A percentile compares a stretch with the other conserved stretches of the same genome.
These are phyloP conservation scores for Penicillium salamii DNA, from an alignment of 495 filamentous ascomycete species.

Conservation along the genomic window DNA sequence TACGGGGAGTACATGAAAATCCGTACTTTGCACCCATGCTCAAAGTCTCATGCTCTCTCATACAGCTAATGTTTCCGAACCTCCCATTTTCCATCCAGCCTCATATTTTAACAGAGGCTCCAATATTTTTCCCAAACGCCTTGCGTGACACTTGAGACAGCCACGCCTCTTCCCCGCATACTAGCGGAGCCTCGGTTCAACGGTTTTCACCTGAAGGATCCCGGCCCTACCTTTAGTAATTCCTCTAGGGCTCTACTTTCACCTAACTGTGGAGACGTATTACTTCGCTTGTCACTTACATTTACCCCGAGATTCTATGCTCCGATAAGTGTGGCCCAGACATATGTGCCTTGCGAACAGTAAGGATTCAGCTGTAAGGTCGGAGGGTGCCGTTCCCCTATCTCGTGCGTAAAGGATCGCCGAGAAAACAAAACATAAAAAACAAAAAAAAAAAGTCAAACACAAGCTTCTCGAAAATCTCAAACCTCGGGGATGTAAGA, in stretches of 20 bases:
- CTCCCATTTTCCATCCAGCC: too few relatives aligned
- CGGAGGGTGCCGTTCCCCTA: slow-evolving; percentile 2
- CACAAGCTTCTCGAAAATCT: background rate
- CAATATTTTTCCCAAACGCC: background rate
- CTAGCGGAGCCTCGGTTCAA: slow-evolving; percentile 12
- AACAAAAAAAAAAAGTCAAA: background rate
- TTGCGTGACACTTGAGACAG: slow-evolving; percentile 5
- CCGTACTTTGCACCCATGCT: too few relatives aligned
- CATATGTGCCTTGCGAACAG: background rate
- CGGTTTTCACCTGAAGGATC: slow-evolving; percentile 1
- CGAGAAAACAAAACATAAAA: too few relatives aligned
- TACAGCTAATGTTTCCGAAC: too few relatives aligned
- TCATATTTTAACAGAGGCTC: too few relatives aligned
- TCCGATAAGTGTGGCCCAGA: too few relatives aligned
- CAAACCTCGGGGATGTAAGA: slow-evolving; percentile 1
- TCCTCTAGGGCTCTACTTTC: slow-evolving; percentile 6
- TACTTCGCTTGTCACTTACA: too few relatives aligned
- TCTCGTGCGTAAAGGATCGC: background rate
- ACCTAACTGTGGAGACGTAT: slow-evolving; percentile 2
- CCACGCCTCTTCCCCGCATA: slow-evolving; percentile 5
- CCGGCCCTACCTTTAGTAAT: background rate
- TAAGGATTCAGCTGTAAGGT: slow-evolving; percentile 1
- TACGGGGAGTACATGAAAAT: too few relatives aligned
- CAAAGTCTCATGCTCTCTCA: too few relatives aligned
- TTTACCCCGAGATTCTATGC: background rate